Evolutionary conservation across 768 basidiomycete species (phyloP), one percentile per base, ranked within the genome.

Genomic region (Lyophyllum atratum): DNA sequence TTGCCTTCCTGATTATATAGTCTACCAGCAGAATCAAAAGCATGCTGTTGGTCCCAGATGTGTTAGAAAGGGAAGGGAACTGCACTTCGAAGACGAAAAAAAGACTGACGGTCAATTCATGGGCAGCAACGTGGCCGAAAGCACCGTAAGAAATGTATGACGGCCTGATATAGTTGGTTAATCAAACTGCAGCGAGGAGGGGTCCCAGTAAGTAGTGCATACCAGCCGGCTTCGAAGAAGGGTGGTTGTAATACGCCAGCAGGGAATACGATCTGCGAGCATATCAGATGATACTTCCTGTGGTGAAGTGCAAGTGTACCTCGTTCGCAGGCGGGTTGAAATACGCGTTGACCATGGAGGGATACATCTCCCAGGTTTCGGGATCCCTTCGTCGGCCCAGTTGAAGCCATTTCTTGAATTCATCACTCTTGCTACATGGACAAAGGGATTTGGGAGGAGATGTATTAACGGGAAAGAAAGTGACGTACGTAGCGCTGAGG

Each of bases 181-280:
- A 46, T 59, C 58, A 11, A 40, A n/a, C 44, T 52, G 54, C 52
- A 44, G 33, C 47, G 25, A 45, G 19, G 4, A 50, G 24, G 25
- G 31, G 11, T 24, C 21, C 44, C 39, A 19, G 42, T 46, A 26
- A 33, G 29, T 19, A 56, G 80, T 37, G 19, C 52, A 28, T 58
- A 90, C 90, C 93, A 96, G 54, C 85, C 78, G 51, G 83, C 76
- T 4, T 82, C 83, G 78, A 95, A 98, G 82, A 95, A 98, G 0
- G 95, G 95, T 1, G 92, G 88, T 60, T 89, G 93, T 17, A 98
- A 74, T 65, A 98, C 95, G 24, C 97, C 97, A 21, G 97, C 96
- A 9, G 97, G 95, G 76, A 99, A 98, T 21, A 94, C 92, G 50
- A 95, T 94, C 88, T 92, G 43, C 22, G 39, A 3, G 46, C 10